Evolutionary conservation across 2,329 filamentous ascomycete species (phyloP), one percentile per base, ranked within the genome.

Genomic region (Arthroderma sp.): DNA sequence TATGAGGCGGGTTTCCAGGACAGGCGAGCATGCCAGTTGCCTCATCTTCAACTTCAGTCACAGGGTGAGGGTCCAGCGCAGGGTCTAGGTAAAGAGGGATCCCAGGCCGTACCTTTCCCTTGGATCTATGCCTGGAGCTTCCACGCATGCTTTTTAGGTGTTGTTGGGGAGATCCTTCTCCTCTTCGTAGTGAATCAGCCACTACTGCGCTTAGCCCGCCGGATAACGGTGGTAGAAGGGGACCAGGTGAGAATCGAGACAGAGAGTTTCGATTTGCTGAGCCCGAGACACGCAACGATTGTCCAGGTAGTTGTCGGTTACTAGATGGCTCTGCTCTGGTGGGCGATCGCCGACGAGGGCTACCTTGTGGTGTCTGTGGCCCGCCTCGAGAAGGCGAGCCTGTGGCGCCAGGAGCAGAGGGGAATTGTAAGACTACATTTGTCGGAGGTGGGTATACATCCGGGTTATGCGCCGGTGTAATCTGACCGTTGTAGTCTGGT

Each of bases 181-280:
- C 79, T 15, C 80, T 77, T n/a, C 82, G 77, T 25, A 85, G 72
- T 21, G 81, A 78, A 28, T 86, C 83, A 7, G 82, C 83, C 4
- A 86, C 81, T 52, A 86, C 79, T 0, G 79, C 83, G 65, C 76
- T 54, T 54, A 54, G 33, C 17, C 79, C 79, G 1, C 77, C 79
- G 1, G 79, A 82, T 0, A 86, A 72, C 0, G 84, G 81, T 31
- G 79, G 79, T 1, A 83, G 76, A 3, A 86, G 70, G 4, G 81
- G 79, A 0, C 80, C 80, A 2, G 79, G 79, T 2, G 81, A 74
- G 38, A 86, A 79, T 2, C 75, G 76, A 2, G 75, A 74, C 17
- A 81, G 73, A 0, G 77, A 78, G 61, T 76, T 74, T 51, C 77
- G 74, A 21, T 68, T 67, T 70, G 49, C 68, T 75, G 41, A 5